phyloP scores from a whole-genome alignment of 345 rosid genomes.

The Rhizophora mangle region DNA sequence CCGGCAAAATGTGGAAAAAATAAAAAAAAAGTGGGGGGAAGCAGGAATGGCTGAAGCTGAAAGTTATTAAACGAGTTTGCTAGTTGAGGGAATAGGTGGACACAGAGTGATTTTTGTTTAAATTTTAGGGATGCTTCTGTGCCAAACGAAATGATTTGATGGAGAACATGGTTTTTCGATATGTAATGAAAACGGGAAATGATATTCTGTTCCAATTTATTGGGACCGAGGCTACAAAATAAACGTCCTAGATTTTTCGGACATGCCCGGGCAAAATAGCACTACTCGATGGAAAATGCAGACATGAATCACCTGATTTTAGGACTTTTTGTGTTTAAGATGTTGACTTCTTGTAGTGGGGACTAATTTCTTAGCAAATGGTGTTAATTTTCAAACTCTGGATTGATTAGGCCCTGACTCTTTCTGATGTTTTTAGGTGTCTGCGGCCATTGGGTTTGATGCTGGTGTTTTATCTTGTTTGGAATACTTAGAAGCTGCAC shows the following conservation, averaged over 20 bases:
- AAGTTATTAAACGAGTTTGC: not conserved
- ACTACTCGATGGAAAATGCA: too few species aligned
- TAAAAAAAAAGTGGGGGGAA: not conserved
- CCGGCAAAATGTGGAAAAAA: slow-evolving; percentile 16
- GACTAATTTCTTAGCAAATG: not conserved
- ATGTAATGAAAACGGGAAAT: too few species aligned
- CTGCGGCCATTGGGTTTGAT: slow-evolving; percentile 93
- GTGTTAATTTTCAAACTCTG: slow-evolving; percentile 5
- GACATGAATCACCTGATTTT: not conserved
- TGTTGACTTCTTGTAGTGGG: not conserved
- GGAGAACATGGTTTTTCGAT: too few species aligned
- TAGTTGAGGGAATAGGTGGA: slow-evolving; percentile 6
- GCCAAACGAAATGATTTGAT: too few species aligned
- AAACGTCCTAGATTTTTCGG: too few species aligned
- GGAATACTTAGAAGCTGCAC: slow-evolving; percentile 98
- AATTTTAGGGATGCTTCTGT: too few species aligned
- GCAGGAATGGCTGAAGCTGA: not conserved
- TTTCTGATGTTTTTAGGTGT: slow-evolving; percentile 56
- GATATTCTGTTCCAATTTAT: too few species aligned
- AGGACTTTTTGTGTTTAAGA: not conserved
- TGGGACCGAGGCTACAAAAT: too few species aligned
- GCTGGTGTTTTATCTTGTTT: slow-evolving; percentile 94
- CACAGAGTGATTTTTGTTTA: not conserved
- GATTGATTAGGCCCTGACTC: slow-evolving; percentile 9
- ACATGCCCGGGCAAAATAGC: too few species aligned